Conservation (phyloP, 768 basidiomycete species). For the Termitomyces sp. region DNA sequence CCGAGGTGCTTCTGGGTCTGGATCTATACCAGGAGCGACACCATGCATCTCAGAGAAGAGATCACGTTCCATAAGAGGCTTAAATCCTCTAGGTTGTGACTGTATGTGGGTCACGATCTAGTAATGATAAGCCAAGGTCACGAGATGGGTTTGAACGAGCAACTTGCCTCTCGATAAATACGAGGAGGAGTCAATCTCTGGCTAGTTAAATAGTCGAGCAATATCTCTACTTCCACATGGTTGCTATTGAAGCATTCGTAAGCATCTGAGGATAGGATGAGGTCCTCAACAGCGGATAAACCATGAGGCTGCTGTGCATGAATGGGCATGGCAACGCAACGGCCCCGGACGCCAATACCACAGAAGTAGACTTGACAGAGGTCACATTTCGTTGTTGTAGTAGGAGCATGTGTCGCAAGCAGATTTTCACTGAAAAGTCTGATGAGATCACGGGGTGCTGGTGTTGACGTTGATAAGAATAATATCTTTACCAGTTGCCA, state of each 20-base stretch:
- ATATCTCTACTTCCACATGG: slow-evolving; percentile 74
- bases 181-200: slow-evolving; percentile 59
- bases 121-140: not conserved
- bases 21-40: slow-evolving; percentile 49
- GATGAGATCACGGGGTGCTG: not conserved
- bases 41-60: slow-evolving; percentile 66
- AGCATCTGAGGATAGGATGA: slow-evolving; percentile 70
- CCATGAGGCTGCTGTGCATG: slow-evolving; percentile 62
- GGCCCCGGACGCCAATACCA: slow-evolving; percentile 69
- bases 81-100: slow-evolving; percentile 57
- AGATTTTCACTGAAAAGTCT: slow-evolving; percentile 56
- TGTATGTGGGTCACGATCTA: slow-evolving; percentile 63
- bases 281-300: slow-evolving; percentile 61
- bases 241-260: slow-evolving; percentile 82
- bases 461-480: not conserved
- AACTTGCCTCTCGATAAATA: slow-evolving; percentile 72
- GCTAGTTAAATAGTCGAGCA: slow-evolving; percentile 73
- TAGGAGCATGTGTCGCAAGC: slow-evolving; percentile 64
- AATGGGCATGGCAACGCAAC: slow-evolving; percentile 61
- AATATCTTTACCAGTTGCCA: slow-evolving; percentile 60
- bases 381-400: slow-evolving; percentile 73
- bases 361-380: slow-evolving; percentile 81
- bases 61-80: slow-evolving; percentile 61
- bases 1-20: slow-evolving; percentile 53
- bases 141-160: not conserved